Percentiles rank a stretch among this genome's conserved stretches.
These are phyloP conservation scores for Combretum micranthum DNA, from an alignment of 345 rosid genomes.

Conservation along the genomic window DNA sequence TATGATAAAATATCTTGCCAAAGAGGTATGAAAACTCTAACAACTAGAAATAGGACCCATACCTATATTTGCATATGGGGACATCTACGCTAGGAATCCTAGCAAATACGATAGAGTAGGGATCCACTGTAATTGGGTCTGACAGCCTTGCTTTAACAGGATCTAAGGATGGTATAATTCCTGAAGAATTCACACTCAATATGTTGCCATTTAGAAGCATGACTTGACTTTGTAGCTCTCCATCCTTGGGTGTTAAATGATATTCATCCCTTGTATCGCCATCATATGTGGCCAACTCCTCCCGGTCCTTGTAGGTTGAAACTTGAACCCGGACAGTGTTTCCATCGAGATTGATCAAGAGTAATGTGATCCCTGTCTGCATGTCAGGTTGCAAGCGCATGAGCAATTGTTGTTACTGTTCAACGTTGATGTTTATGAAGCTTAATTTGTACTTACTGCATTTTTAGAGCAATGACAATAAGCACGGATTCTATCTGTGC, in stretches of 20 bases:
- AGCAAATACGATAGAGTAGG: conserved; percentile 37
- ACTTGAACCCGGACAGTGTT: conserved; percentile 20
- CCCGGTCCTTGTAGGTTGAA: conserved; percentile 13
- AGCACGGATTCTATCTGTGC: conserved; percentile 25
- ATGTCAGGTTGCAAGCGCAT: not conserved
- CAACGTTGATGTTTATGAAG: not conserved
- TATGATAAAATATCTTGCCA: no score
- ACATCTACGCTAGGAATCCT: conserved; percentile 18
- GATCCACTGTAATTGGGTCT: conserved; percentile 30
- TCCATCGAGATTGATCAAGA: conserved; percentile 42
- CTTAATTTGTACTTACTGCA: conserved; percentile 3
- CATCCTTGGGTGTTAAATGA: conserved; percentile 36
- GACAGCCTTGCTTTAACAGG: conserved; percentile 15
- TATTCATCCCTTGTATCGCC: conserved; percentile 28
- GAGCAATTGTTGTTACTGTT: not conserved
- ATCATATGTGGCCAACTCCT: not conserved
- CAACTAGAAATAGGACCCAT: not conserved
- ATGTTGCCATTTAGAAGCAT: conserved; percentile 37
- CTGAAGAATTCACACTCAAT: conserved; percentile 22
- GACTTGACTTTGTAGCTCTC: conserved; percentile 33
- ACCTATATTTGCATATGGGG: conserved; percentile 25
- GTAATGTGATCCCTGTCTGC: conserved; percentile 41
- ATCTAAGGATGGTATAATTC: conserved; percentile 28
- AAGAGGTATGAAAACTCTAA: no score
- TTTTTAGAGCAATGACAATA: conserved; percentile 36